These are phyloP conservation scores for Westerdykella ornata DNA, from an alignment of 2,329 filamentous ascomycete species.

Conservation along the genomic window DNA sequence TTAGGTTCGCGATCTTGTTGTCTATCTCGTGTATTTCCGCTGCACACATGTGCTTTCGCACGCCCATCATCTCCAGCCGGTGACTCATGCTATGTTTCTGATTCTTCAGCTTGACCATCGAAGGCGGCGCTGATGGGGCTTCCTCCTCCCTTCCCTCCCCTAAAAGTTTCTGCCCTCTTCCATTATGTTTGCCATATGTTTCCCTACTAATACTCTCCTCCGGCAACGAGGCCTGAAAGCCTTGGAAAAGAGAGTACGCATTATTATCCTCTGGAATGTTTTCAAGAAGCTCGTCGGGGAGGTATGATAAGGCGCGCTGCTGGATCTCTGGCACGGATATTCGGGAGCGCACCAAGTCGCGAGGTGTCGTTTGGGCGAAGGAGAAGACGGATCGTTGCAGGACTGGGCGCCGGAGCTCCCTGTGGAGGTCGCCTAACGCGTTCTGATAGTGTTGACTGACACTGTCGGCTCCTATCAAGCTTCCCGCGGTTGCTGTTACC, in stretches of 20 bases:
- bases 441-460: slow-evolving; percentile 67
- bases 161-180: slow-evolving; percentile 70
- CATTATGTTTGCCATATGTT: slow-evolving; percentile 58
- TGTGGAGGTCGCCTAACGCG: slow-evolving; percentile 83
- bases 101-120: slow-evolving; percentile 67
- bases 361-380: slow-evolving; percentile 84
- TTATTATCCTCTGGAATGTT: slow-evolving; percentile 85
- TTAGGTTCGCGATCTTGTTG: slow-evolving; percentile 88
- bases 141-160: slow-evolving; percentile 54
- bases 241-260: slow-evolving; percentile 89
- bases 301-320: slow-evolving; percentile 78
- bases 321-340: slow-evolving; percentile 90
- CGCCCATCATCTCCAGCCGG: slow-evolving; percentile 79
- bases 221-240: slow-evolving; percentile 85
- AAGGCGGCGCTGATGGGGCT: slow-evolving; percentile 54
- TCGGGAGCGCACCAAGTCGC: slow-evolving; percentile 84
- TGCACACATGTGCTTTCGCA: slow-evolving; percentile 96
- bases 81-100: slow-evolving; percentile 76
- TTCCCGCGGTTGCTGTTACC: slow-evolving; percentile 85
- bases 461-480: slow-evolving; percentile 63
- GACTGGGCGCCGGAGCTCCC: slow-evolving; percentile 74
- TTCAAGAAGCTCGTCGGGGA: slow-evolving; percentile 81
- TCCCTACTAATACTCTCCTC: slow-evolving; percentile 56
- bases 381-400: slow-evolving; percentile 88
- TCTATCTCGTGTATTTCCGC: slow-evolving; percentile 95